Evolutionary conservation across 331 rosid genomes (phyloP).

Genomic region (Pyrus hybrid): DNA sequence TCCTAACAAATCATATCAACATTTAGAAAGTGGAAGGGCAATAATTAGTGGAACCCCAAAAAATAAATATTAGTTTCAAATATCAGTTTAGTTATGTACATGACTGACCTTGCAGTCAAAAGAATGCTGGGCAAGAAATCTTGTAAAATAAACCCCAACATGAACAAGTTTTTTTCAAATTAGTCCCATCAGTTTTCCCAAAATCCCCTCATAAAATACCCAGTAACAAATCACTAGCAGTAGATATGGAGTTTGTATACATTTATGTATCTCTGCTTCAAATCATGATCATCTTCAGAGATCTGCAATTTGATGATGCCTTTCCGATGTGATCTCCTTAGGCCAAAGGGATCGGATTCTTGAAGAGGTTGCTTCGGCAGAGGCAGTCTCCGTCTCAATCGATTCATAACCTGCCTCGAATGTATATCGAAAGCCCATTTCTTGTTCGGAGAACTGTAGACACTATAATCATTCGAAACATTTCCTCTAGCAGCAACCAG

Average conservation of each 20-base stretch:
- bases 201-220: background rate
- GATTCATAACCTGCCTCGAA: background rate
- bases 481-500: constrained; percentile 41
- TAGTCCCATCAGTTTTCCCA: background rate
- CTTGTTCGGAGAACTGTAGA: background rate
- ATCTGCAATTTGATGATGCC: background rate
- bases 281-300: background rate
- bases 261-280: background rate
- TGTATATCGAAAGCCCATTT: background rate
- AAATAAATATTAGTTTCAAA: background rate
- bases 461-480: background rate
- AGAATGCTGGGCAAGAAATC: constrained; percentile 9
- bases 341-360: background rate
- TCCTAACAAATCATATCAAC: background rate
- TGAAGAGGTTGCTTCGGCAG: background rate
- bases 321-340: background rate
- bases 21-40: background rate
- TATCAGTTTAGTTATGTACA: constrained; percentile 4
- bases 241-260: background rate
- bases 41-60: background rate
- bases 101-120: constrained; percentile 15
- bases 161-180: background rate
- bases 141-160: background rate
- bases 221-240: background rate
- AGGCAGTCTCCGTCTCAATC: background rate